A percentile compares a stretch with the other conserved stretches of the same genome.
These are phyloP conservation scores for Alternaria sp. DNA, from an alignment of 2,329 filamentous ascomycete genomes.

Conservation along the genomic window DNA sequence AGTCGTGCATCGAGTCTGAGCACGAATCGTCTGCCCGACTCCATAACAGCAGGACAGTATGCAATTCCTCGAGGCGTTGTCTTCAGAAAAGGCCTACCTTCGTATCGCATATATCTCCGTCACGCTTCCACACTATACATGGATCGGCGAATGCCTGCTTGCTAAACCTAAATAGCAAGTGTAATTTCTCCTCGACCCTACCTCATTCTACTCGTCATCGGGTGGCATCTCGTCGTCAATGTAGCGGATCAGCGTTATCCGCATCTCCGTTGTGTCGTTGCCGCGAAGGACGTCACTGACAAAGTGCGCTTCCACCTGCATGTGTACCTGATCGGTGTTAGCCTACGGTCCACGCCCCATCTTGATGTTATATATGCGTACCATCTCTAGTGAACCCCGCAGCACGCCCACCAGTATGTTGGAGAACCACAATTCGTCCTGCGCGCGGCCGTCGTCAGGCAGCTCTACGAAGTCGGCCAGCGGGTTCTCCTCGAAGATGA, in stretches of 20 bases:
- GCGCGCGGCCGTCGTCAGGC: slow-evolving; percentile 91
- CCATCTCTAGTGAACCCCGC: slow-evolving; percentile 93
- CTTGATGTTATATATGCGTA: slow-evolving; percentile 48
- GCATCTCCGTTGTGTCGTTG: slow-evolving; percentile 97
- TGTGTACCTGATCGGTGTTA: slow-evolving; percentile 69
- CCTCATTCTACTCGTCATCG: slow-evolving; percentile 79
- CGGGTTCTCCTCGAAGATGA: slow-evolving; percentile 96
- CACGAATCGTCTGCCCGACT: not conserved
- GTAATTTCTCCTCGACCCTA: not conserved
- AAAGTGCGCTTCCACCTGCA: slow-evolving; percentile 98
- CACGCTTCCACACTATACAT: not conserved
- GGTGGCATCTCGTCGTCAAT: slow-evolving; percentile 98
- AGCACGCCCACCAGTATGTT: slow-evolving; percentile 96
- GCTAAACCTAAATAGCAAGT: not conserved
- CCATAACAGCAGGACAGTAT: not conserved
- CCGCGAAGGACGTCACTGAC: slow-evolving; percentile 91
- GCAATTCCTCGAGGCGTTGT: not conserved
- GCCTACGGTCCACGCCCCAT: not conserved
- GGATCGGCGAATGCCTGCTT: not conserved
- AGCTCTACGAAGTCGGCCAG: slow-evolving; percentile 97
- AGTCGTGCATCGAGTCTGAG: not conserved
- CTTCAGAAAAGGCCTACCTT: not conserved
- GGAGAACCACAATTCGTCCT: slow-evolving; percentile 98
- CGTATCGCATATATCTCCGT: not conserved
- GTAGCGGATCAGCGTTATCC: slow-evolving; percentile 87